A percentile compares a stretch with the other conserved stretches of the same genome.
Evolutionary conservation across 257 asterid genomes (phyloP).

Genomic region (Mentha longifolia): DNA sequence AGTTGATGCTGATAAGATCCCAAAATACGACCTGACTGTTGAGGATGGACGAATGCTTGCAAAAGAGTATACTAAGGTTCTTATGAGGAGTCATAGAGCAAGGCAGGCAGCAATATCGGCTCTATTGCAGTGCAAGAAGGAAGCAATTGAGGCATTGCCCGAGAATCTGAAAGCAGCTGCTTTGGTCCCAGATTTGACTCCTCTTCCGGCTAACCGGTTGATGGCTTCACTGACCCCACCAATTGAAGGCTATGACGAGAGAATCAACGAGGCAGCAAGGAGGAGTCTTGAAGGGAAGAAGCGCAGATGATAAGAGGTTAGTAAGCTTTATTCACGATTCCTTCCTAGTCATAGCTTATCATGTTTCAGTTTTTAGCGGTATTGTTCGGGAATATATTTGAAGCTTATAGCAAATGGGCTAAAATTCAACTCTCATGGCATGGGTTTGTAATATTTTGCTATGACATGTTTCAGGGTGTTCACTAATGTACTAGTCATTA

Average conservation of each 20-base stretch:
- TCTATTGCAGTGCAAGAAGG: constrained; percentile 68
- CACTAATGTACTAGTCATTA: not conserved
- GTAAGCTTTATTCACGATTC: not conserved
- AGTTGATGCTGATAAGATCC: constrained; percentile 81
- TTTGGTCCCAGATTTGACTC: constrained; percentile 73
- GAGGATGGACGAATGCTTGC: constrained; percentile 86
- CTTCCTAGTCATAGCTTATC: not conserved
- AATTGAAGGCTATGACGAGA: constrained; percentile 87
- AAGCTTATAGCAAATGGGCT: not conserved
- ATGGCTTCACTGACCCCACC: constrained; percentile 95
- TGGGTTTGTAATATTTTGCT: not conserved
- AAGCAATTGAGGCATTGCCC: constrained; percentile 87
- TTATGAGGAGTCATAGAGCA: constrained; percentile 90
- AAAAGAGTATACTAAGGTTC: constrained; percentile 79
- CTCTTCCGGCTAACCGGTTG: constrained; percentile 71
- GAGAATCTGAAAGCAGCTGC: constrained; percentile 77
- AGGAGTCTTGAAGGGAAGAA: constrained; percentile 65
- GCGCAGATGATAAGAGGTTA: constrained; percentile 59
- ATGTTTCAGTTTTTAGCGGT: not conserved
- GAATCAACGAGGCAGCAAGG: constrained; percentile 83
- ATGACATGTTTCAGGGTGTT: not conserved
- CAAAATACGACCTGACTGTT: constrained; percentile 74
- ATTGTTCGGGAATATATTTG: not conserved
- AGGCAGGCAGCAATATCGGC: constrained; percentile 81
- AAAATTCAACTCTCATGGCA: not conserved